Evolutionary conservation across 306 rosid species (phyloP), one percentile per base, ranked within the genome.

Genomic region (Clitoria ternatea): DNA sequence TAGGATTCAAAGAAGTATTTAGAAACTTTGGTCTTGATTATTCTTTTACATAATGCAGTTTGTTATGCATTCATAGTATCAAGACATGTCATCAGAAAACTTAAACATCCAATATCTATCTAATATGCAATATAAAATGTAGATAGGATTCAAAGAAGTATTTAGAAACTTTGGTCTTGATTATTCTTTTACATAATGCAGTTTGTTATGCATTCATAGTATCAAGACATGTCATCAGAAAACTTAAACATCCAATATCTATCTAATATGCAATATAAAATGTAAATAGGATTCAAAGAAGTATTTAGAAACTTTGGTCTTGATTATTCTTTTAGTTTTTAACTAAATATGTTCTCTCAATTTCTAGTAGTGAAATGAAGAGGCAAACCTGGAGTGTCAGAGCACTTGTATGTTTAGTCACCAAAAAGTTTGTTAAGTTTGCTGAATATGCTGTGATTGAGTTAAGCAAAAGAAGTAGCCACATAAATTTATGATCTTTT

Each of bases 321-420:
- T 44, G 4, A 6, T 20, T 48, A 4, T n/a, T 32, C 13, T 3
- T 3, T 47, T 36, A 26, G 17, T 22, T 32, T 32, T 24, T 26
- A 24, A 44, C 54, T 24, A 32, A 30, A 10, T 24, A 35, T 14
- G 42, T 40, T 35, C 49, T 24, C 73, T 40, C 3, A 48, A 76
- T 48, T 49, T 60, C 5, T 24, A 53, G 68, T 18, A 76, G 47
- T 12, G 52, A 36, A 1, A 43, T 24, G 53, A 19, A 65, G 49
- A 11, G 67, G 63, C 79, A 26, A 87, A 94, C 99, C 96, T 94
- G 99, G 66, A 94, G 97, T 23, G 97, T 94, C 15, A 91, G 80
- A 30, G 99, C 92, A 65, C 99, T 94, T 24, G 99, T 94, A 77
- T 94, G 90, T 78, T 94, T 91, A n/a, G 97, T 94, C 64, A 94